Evolutionary conservation across 306 rosid species (phyloP).

Genomic region (Sesbania bispinosa): DNA sequence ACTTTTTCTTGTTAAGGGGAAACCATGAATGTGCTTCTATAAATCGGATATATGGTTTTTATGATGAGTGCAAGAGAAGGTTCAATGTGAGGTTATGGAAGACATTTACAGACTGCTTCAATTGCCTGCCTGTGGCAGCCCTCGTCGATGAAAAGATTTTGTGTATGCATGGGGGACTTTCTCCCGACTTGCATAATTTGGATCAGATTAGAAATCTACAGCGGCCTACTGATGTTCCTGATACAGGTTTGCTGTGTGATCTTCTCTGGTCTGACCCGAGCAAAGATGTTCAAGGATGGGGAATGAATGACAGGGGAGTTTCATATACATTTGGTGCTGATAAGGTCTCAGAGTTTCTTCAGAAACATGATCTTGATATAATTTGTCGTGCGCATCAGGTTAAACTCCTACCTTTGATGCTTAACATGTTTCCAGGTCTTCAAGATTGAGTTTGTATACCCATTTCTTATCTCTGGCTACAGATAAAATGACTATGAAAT

Average conservation of each 20-base stretch:
- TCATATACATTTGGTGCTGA: constrained; percentile 93
- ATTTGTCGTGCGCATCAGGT: constrained; percentile 99
- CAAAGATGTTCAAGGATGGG: constrained; percentile 88
- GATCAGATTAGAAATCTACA: constrained; percentile 71
- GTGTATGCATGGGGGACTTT: constrained; percentile 97
- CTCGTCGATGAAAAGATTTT: constrained; percentile 90
- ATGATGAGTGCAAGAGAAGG: constrained; percentile 97
- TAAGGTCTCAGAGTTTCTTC: constrained; percentile 70
- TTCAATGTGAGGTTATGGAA: constrained; percentile 88
- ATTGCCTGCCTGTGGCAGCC: constrained; percentile 94
- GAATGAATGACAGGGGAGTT: constrained; percentile 92
- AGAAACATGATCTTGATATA: constrained; percentile 94
- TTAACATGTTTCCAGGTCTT: constrained; percentile 12
- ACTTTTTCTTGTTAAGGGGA: constrained; percentile 89
- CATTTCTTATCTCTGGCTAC: constrained; percentile 7
- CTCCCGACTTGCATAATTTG: constrained; percentile 76
- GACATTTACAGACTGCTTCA: constrained; percentile 82
- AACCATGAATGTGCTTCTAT: constrained; percentile 98
- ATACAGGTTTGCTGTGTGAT: constrained; percentile 91
- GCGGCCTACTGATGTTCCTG: constrained; percentile 93
- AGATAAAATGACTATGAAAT: constrained; percentile 12
- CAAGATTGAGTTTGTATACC: constrained; percentile 19
- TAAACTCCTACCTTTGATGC: constrained; percentile 19
- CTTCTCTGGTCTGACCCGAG: constrained; percentile 97
- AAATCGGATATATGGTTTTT: constrained; percentile 92